Base-by-base conservation (phyloP, 768 basidiomycete species). In the Daedaleopsis sinensis region DNA sequence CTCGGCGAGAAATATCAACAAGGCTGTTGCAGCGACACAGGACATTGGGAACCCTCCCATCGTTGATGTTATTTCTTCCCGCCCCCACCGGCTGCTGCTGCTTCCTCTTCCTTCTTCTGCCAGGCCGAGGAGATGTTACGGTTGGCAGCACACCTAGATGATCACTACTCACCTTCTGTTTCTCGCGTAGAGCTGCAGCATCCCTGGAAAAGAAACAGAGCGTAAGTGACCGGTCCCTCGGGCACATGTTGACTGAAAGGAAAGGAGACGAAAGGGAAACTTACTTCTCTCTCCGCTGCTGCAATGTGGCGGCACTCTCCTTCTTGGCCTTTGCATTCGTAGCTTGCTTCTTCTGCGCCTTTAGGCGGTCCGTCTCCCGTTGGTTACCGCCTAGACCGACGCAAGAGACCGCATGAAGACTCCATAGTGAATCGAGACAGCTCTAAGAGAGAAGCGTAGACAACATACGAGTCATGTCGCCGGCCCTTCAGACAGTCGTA, bases 241-340 rank as follows among this genome's bases (percentile, higher is more conserved):
- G 7, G 27, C 4, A 32, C 4, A 7, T 32, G 4, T 7, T 32
- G 27, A 32, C 27, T 59, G 36, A 37, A 37, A 48, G 46, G 54
- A n/a, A n/a, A n/a, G 42, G 69, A 47, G 2, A 19, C 24, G 37
- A 52, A 19, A 11, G 61, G 44, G 58, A 21, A 11, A 84, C 89
- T 76, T 78, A 92, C 91, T 77, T 79, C 77, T 92, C 90, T 76
- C 87, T 89, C 68, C 91, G 84, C 74, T 89, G 87, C 52, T 84
- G 82, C 39, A 93, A 79, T 50, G 51, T 77, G 1, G 78, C 63
- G 12, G 82, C 85, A 67, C 88, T 90, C 74, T 91, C 90, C 75
- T 91, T 90, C 19, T 91, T 90, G 19, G 72, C 68, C 74, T 87
- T 88, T 55, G 74, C 75, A 15, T 64, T 57, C 8, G 78, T 75